Evolutionary conservation across 768 basidiomycete genomes (phyloP).

Genomic region (Xerocomellus intermedius): DNA sequence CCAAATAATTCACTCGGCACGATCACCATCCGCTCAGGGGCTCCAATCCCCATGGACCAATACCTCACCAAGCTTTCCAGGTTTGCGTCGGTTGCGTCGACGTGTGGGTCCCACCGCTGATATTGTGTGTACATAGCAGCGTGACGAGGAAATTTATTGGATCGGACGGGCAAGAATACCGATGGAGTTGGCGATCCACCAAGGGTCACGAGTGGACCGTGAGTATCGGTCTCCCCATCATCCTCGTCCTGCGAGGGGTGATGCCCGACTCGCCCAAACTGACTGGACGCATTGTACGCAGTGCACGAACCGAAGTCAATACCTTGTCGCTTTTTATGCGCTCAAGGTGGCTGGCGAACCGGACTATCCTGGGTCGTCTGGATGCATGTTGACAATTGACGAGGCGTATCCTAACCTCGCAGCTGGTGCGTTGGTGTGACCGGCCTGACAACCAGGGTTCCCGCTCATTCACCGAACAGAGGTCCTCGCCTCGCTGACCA

Average conservation of each 20-base stretch:
- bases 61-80: constrained; percentile 49
- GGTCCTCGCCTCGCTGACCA: constrained; percentile 56
- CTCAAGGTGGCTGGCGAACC: constrained; percentile 56
- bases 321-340: constrained; percentile 59
- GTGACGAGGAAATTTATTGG: constrained; percentile 52
- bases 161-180: constrained; percentile 60
- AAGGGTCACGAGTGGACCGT: constrained; percentile 66
- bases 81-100: constrained; percentile 31
- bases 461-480: constrained; percentile 38
- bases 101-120: constrained; percentile 2
- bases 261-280: background rate
- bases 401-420: constrained; percentile 57
- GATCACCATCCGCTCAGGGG: constrained; percentile 42
- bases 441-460: constrained; percentile 6
- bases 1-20: constrained; percentile 50
- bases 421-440: constrained; percentile 42
- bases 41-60: constrained; percentile 45
- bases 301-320: constrained; percentile 54
- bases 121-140: constrained; percentile 33
- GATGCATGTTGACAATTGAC: constrained; percentile 61
- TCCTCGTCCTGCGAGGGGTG: background rate
- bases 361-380: constrained; percentile 51
- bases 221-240: constrained; percentile 21
- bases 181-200: constrained; percentile 51
- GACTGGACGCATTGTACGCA: constrained; percentile 23